Evolutionary conservation across 2,329 filamentous ascomycete species (phyloP), one percentile per base, ranked within the genome.

Genomic region (Ophiostoma ulmi): DNA sequence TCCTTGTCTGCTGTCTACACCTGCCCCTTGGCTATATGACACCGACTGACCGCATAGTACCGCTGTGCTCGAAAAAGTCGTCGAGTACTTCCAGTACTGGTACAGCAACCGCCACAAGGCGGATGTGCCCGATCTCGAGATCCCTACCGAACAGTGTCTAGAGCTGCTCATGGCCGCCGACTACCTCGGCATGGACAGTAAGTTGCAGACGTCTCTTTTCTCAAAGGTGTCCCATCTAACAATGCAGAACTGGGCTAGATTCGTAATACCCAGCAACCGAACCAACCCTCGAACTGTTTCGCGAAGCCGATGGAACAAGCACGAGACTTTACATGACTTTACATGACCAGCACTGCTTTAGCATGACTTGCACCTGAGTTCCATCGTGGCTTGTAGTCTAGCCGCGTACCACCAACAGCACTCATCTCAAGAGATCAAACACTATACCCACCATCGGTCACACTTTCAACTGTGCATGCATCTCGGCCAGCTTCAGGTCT

Each of bases 71-170:
- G 91, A 94, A 78, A 93, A 92, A 78, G 88, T 94, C 41, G 91
- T 89, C 78, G 90, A 94, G 80, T 94, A 94, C 80, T 89, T 93
- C 73, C 91, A 93, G 78, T 94, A 93, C 82, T 91, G 91, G 82
- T 89, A 93, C 80, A 90, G 89, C 76, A 85, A 92, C 79, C 85
- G 85, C 69, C 86, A 92, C 74, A 83, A 83, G 74, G 88, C 90
- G 75, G 88, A 93, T 75, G 90, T 93, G 26, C 88, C 90, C 5
- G 91, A 94, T 76, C 90, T 93, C 88, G 90, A 93, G 20, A 90
- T 94, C 72, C 91, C 91, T 14, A 87, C 91, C 39, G 91, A 94
- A 80, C 82, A 94, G 68, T 93, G 91, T 75, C 83, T 94, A 63
- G 91, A 94, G 81, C 79, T 94, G 72, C 80, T 94, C 74, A 89